phyloP scores from a whole-genome alignment of 257 asterid species.

The Solanum rostratum region DNA sequence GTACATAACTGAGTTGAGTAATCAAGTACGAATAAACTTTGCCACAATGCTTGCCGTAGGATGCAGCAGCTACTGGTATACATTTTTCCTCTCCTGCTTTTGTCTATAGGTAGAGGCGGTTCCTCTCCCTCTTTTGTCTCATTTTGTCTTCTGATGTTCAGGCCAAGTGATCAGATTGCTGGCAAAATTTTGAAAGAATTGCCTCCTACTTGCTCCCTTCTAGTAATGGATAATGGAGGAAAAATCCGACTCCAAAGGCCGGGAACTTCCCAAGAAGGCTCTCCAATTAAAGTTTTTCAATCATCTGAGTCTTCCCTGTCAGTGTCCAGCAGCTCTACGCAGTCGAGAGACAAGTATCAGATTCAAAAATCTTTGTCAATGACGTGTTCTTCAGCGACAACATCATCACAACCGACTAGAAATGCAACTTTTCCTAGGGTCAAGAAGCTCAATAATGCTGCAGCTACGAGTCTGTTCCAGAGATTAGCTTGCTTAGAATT shows the following conservation, averaged over 20 bases:
- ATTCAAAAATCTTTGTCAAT: slow-evolving; percentile 45
- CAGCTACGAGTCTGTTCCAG: slow-evolving; percentile 21
- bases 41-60: slow-evolving; percentile 36
- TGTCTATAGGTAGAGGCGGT: not conserved
- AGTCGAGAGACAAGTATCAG: slow-evolving; percentile 7
- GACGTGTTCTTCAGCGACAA: slow-evolving; percentile 37
- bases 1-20: slow-evolving; percentile 42
- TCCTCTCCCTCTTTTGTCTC: not conserved
- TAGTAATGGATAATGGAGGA: slow-evolving; percentile 52
- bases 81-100: not conserved
- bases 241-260: slow-evolving; percentile 36
- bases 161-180: slow-evolving; percentile 26
- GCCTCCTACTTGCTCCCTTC: slow-evolving; percentile 79
- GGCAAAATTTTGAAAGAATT: slow-evolving; percentile 38
- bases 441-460: slow-evolving; percentile 12
- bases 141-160: slow-evolving; percentile 13
- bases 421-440: not conserved
- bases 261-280: slow-evolving; percentile 74
- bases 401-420: slow-evolving; percentile 19
- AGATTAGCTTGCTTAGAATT: slow-evolving; percentile 26
- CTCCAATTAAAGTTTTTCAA: slow-evolving; percentile 19
- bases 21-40: slow-evolving; percentile 50
- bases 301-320: slow-evolving; percentile 33
- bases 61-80: slow-evolving; percentile 21
- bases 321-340: slow-evolving; percentile 17